Conservation (phyloP, 768 basidiomycete species). For the Xerocomellus intermedius region DNA sequence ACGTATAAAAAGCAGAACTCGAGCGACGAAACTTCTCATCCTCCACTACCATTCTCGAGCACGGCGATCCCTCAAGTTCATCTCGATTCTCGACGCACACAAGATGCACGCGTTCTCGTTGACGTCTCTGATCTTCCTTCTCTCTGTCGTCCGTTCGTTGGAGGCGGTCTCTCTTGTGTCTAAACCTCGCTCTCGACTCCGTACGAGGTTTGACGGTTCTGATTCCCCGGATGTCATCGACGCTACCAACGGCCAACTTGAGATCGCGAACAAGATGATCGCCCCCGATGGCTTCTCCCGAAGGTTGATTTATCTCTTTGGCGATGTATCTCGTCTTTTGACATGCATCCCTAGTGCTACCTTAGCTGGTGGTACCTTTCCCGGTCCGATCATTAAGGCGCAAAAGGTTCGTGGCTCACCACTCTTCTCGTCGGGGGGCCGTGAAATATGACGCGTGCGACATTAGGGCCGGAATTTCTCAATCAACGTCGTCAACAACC, state of each 20-base stretch:
- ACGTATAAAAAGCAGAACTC: constrained; percentile 12
- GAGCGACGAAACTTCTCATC: not conserved
- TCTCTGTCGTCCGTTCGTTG: constrained; percentile 12
- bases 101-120: constrained; percentile 21
- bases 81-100: constrained; percentile 10
- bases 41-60: not conserved
- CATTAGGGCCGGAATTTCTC: constrained; percentile 34
- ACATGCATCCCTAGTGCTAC: constrained; percentile 32
- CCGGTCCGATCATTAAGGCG: constrained; percentile 46
- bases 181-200: constrained; percentile 1
- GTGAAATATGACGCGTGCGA: not conserved
- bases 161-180: constrained; percentile 20
- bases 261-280: constrained; percentile 43
- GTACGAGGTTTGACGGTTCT: not conserved
- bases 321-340: not conserved
- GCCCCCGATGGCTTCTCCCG: constrained; percentile 49
- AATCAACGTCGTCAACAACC: constrained; percentile 37
- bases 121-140: constrained; percentile 10
- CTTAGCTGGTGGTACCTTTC: constrained; percentile 46
- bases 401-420: constrained; percentile 34
- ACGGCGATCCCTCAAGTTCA: constrained; percentile 16
- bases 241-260: constrained; percentile 32
- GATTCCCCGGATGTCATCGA: constrained; percentile 16
- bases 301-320: constrained; percentile 28
- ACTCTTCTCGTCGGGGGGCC: not conserved